Percentiles rank a stretch among this genome's conserved stretches.
phyloP scores from a whole-genome alignment of 768 basidiomycete genomes.

The Leccinum arenicola region DNA sequence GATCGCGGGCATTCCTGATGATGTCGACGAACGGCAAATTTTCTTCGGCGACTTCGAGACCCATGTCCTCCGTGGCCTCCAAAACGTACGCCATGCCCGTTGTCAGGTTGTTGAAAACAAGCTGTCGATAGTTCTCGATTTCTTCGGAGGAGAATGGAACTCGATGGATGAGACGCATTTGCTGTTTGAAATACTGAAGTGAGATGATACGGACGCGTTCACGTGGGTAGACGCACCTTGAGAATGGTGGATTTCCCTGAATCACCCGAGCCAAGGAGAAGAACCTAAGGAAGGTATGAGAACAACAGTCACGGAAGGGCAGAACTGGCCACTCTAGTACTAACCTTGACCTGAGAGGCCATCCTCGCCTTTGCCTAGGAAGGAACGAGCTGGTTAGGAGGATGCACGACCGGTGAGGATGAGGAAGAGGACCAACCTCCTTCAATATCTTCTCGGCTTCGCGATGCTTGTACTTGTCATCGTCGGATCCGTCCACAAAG shows the following conservation, averaged over 20 bases:
- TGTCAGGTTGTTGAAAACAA: conserved; percentile 90
- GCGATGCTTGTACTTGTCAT: conserved; percentile 61
- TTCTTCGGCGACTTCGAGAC: conserved; percentile 63
- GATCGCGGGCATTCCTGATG: conserved; percentile 65
- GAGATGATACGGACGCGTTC: background rate
- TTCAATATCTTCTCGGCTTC: conserved; percentile 77
- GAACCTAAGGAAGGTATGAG: conserved; percentile 46
- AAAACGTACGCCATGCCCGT: conserved; percentile 80
- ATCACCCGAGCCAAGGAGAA: conserved; percentile 90
- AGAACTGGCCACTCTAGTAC: conserved; percentile 5
- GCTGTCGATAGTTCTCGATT: conserved; percentile 85
- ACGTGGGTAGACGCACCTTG: conserved; percentile 52
- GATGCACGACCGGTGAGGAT: background rate
- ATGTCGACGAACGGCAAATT: conserved; percentile 58
- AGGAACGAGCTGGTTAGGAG: conserved; percentile 1
- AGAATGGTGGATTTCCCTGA: conserved; percentile 91
- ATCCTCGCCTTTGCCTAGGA: conserved; percentile 70
- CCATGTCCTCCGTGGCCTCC: conserved; percentile 89
- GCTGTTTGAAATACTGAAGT: conserved; percentile 41
- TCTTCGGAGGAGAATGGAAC: conserved; percentile 80
- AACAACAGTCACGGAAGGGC: background rate
- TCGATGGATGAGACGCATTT: conserved; percentile 96
- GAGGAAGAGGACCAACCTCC: conserved; percentile 48
- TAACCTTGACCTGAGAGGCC: conserved; percentile 73
- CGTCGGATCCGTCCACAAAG: conserved; percentile 59